Conservation (phyloP, 2,329 filamentous ascomycete genomes). For the Cytospora chrysosperma region DNA sequence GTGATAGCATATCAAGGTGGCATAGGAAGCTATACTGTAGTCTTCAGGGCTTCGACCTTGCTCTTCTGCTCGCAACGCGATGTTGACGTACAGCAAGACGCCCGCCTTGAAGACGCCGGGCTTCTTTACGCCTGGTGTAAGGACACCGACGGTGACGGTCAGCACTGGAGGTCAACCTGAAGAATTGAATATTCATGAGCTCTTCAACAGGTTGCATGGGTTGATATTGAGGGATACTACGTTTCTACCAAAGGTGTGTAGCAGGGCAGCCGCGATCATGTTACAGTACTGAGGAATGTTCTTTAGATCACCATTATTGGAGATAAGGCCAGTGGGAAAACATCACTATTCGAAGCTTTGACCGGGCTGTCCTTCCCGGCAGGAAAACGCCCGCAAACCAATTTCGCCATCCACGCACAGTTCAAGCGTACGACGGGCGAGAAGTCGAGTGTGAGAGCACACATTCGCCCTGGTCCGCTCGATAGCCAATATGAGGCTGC, state of each 20-base stretch:
- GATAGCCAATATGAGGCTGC: slow-evolving; percentile 18
- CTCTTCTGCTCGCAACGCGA: not conserved
- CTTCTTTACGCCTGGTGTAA: not conserved
- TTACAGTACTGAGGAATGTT: not conserved
- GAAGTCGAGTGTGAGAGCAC: slow-evolving; percentile 12
- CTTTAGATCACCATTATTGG: slow-evolving; percentile 21
- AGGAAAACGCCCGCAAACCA: slow-evolving; percentile 6
- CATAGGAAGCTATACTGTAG: not conserved
- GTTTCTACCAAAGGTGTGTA: slow-evolving; percentile 14
- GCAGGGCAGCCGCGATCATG: not conserved
- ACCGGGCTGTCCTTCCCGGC: slow-evolving; percentile 17
- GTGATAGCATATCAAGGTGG: not conserved
- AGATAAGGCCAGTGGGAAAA: slow-evolving; percentile 22
- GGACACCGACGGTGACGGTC: not conserved
- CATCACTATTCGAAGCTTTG: slow-evolving; percentile 20
- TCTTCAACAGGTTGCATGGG: slow-evolving; percentile 12
- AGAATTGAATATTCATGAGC: slow-evolving; percentile 8
- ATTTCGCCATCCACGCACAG: slow-evolving; percentile 15
- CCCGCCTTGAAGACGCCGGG: not conserved
- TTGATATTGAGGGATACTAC: slow-evolving; percentile 10
- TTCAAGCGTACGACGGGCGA: slow-evolving; percentile 16
- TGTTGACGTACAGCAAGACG: not conserved
- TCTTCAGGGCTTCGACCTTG: not conserved
- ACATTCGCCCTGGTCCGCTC: slow-evolving; percentile 11
- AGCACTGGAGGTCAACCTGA: not conserved